Percentiles rank a stretch among this genome's conserved stretches.
Evolutionary conservation across 2,329 filamentous ascomycete genomes (phyloP).

Genomic region (Colletotrichum sp.): DNA sequence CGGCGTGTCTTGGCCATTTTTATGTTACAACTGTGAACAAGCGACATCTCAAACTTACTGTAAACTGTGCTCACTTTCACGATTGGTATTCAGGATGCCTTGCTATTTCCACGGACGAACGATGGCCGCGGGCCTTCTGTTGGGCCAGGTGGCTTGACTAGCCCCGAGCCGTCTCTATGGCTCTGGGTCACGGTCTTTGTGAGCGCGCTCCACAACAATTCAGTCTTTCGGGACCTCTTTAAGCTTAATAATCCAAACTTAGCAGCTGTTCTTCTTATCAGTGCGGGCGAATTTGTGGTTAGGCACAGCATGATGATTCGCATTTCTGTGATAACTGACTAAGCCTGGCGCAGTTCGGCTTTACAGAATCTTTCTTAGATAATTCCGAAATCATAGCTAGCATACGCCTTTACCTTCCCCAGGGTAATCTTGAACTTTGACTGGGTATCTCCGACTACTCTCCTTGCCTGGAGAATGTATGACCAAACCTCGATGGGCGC

Average conservation of each 20-base stretch:
- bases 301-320: background rate
- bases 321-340: background rate
- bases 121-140: background rate
- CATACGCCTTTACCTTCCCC: background rate
- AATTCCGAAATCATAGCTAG: background rate
- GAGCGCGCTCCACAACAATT: background rate
- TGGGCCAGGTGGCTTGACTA: background rate
- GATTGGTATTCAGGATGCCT: background rate
- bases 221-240: background rate
- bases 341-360: background rate
- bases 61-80: rapidly evolving
- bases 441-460: background rate
- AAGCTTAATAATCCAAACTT: background rate
- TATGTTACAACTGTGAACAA: background rate
- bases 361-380: background rate
- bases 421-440: background rate
- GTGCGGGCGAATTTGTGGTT: background rate
- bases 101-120: background rate
- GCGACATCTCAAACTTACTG: background rate
- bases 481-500: background rate
- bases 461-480: background rate
- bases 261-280: background rate
- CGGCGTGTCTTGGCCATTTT: background rate
- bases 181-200: background rate
- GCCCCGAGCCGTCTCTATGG: background rate